phyloP scores from a whole-genome alignment of 306 rosid species.

The Cicer bijugum region DNA sequence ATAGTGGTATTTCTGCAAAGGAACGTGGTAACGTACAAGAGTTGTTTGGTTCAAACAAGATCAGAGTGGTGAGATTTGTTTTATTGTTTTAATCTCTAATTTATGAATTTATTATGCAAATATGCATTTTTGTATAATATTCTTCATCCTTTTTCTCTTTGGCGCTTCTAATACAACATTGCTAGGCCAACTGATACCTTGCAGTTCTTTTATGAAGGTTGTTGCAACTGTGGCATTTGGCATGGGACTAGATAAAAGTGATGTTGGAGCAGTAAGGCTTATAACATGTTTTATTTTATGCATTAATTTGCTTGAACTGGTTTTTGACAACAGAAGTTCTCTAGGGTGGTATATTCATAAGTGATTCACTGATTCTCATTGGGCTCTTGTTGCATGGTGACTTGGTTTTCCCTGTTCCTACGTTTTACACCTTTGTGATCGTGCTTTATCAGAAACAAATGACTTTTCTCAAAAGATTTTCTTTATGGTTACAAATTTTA shows the following conservation, averaged over 20 bases:
- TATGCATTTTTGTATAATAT: conserved; percentile 32
- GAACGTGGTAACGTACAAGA: conserved; percentile 83
- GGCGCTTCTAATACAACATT: conserved; percentile 34
- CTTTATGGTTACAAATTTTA: background rate
- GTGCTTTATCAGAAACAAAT: conserved; percentile 31
- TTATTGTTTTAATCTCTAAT: conserved; percentile 25
- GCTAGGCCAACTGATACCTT: conserved; percentile 40
- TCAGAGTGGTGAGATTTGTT: conserved; percentile 74
- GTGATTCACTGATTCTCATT: conserved; percentile 42
- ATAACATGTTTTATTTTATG: conserved; percentile 43
- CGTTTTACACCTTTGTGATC: conserved; percentile 33
- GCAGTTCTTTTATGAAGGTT: conserved; percentile 61
- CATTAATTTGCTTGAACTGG: conserved; percentile 38
- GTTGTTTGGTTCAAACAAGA: conserved; percentile 80
- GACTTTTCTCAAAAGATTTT: conserved; percentile 28
- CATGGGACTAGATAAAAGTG: conserved; percentile 97
- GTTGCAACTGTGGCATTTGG: conserved; percentile 99
- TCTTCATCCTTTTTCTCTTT: conserved; percentile 36
- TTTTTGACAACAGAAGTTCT: conserved; percentile 37
- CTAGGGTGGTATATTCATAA: conserved; percentile 32
- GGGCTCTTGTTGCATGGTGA: conserved; percentile 25
- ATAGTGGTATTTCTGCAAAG: conserved; percentile 78
- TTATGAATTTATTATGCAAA: conserved; percentile 41
- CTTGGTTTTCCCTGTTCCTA: conserved; percentile 15
- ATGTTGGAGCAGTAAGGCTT: conserved; percentile 89